A percentile compares a stretch with the other conserved stretches of the same genome.
Conservation (phyloP, 2,329 filamentous ascomycete species). For the Colletotrichum tabaci region DNA sequence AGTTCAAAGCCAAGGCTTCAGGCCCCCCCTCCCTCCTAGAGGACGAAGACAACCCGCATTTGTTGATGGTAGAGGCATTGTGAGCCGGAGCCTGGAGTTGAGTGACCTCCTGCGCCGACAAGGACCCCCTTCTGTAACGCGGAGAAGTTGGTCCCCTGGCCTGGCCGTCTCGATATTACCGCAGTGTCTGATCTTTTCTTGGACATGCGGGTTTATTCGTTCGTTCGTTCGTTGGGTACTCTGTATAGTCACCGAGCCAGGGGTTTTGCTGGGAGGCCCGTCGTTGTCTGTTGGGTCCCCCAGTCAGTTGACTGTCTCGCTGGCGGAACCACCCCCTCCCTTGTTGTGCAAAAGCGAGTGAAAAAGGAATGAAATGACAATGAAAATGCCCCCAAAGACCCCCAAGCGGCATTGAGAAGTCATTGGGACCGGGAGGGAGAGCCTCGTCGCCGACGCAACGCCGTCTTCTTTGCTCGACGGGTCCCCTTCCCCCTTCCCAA, state of each 20-base stretch:
- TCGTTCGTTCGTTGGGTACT: constrained; percentile 8
- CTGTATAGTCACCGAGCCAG: neutral
- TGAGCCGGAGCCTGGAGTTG: constrained; percentile 9
- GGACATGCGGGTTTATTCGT: constrained; percentile 9
- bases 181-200: constrained; percentile 8
- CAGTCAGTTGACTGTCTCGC: constrained; percentile 2
- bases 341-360: constrained; percentile 13
- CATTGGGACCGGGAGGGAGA: neutral
- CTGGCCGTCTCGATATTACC: constrained; percentile 19
- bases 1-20: constrained; percentile 16
- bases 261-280: constrained; percentile 14
- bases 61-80: constrained; percentile 3
- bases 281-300: neutral
- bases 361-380: constrained; percentile 15
- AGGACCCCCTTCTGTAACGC: constrained; percentile 15
- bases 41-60: constrained; percentile 17
- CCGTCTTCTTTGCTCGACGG: neutral
- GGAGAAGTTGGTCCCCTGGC: constrained; percentile 11
- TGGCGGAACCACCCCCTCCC: neutral
- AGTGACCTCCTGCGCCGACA: constrained; percentile 13
- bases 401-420: neutral
- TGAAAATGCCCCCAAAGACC: neutral
- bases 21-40: constrained; percentile 11
- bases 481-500: too few species aligned
- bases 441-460: constrained; percentile 18